Evolutionary conservation across 2,329 filamentous ascomycete genomes (phyloP).

Genomic region (Didymella keratinophila): DNA sequence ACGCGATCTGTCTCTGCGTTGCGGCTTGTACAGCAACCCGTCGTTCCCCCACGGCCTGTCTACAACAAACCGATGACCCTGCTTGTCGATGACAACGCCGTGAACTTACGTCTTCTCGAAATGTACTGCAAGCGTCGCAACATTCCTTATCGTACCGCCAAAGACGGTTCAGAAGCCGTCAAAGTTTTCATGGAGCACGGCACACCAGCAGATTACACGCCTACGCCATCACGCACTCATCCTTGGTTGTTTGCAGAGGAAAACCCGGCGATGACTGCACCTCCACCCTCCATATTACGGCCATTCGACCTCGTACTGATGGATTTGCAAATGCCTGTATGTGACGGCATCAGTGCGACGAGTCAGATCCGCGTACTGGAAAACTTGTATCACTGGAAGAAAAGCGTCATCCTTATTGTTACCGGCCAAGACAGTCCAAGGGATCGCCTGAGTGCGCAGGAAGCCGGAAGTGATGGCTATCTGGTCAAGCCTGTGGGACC

Average conservation of each 20-base stretch:
- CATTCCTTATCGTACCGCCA: slow-evolving; percentile 49
- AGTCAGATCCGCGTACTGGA: slow-evolving; percentile 47
- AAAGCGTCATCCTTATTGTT: slow-evolving; percentile 44
- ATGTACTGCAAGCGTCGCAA: slow-evolving; percentile 58
- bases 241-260: background rate
- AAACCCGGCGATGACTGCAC: background rate
- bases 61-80: slow-evolving; percentile 40
- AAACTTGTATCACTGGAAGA: slow-evolving; percentile 28
- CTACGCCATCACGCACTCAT: background rate
- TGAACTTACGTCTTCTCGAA: slow-evolving; percentile 56
- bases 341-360: slow-evolving; percentile 50
- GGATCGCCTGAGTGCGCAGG: slow-evolving; percentile 35
- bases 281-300: background rate
- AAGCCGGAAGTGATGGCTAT: slow-evolving; percentile 44
- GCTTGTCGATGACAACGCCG: slow-evolving; percentile 57
- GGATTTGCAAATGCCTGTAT: slow-evolving; percentile 54
- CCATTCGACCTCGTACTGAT: slow-evolving; percentile 51
- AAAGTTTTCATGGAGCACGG: slow-evolving; percentile 35
- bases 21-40: slow-evolving; percentile 5
- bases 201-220: background rate
- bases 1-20: slow-evolving; percentile 23
- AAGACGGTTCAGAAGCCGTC: slow-evolving; percentile 54
- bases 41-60: background rate
- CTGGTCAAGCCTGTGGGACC: slow-evolving; percentile 45
- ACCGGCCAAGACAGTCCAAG: slow-evolving; percentile 44